A percentile compares a stretch with the other conserved stretches of the same genome.
phyloP scores from a whole-genome alignment of 2,329 filamentous ascomycete genomes.

The Colletotrichum chrysophilum region DNA sequence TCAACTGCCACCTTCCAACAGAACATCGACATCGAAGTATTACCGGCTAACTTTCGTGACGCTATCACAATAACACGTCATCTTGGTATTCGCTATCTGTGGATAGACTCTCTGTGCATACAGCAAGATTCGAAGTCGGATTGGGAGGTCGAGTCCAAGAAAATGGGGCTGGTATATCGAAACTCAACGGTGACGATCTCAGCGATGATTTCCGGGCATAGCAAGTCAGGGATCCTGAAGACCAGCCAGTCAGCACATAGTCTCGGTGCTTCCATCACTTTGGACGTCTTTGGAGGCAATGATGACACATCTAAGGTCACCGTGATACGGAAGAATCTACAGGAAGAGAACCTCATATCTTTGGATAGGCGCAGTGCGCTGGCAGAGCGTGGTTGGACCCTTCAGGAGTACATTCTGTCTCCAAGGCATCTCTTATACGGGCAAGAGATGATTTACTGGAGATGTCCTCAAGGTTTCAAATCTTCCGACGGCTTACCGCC shows the following conservation, averaged over 20 bases:
- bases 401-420: conserved; percentile 1
- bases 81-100: conserved; percentile 21
- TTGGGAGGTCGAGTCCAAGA: conserved; percentile 16
- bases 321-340: not conserved
- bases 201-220: not conserved
- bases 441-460: not conserved
- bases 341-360: not conserved
- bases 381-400: not conserved
- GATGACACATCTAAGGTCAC: not conserved
- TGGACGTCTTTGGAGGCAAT: not conserved
- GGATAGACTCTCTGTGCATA: conserved; percentile 26
- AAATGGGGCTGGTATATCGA: conserved; percentile 13
- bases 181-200: not conserved
- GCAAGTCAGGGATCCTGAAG: not conserved
- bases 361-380: not conserved
- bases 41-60: not conserved
- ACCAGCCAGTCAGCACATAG: not conserved
- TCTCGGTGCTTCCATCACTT: not conserved
- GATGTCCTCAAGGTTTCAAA: not conserved
- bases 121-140: conserved; percentile 22
- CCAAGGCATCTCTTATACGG: not conserved
- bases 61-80: conserved; percentile 7
- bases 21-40: not conserved
- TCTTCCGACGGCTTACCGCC: not conserved
- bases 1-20: not conserved